Evolutionary conservation across 2,329 filamentous ascomycete genomes (phyloP).

Genomic region (Pseudopithomyces chartarum): DNA sequence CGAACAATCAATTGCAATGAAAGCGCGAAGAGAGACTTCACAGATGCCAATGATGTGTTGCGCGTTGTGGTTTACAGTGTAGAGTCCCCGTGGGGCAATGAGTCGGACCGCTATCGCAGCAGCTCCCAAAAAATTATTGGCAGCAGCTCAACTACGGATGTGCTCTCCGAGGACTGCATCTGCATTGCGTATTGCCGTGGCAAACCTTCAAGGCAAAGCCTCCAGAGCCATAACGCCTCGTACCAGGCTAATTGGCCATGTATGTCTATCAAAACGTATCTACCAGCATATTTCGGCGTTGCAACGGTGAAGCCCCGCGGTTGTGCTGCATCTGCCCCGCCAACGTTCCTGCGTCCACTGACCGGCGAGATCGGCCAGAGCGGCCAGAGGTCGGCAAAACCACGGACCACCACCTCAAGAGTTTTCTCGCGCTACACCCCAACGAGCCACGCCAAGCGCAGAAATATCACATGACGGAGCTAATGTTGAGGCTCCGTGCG

Average conservation of each 20-base stretch:
- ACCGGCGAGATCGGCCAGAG: slow-evolving; percentile 3
- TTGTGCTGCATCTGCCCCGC: slow-evolving; percentile 5
- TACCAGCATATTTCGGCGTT: not conserved
- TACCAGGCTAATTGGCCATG: not conserved
- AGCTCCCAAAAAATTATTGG: slow-evolving; percentile 6
- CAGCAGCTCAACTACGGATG: not conserved
- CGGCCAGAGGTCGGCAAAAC: slow-evolving; percentile 1
- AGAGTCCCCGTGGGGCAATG: slow-evolving; percentile 27
- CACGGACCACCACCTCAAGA: not conserved
- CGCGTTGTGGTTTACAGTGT: slow-evolving; percentile 5
- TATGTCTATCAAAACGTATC: not conserved
- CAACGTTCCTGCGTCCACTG: not conserved
- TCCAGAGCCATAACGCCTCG: not conserved
- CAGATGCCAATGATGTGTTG: slow-evolving; percentile 6
- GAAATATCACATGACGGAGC: not conserved
- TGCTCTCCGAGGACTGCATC: not conserved
- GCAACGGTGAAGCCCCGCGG: slow-evolving; percentile 3
- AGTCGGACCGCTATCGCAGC: slow-evolving; percentile 8
- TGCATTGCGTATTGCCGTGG: too few species aligned
- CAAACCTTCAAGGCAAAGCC: not conserved
- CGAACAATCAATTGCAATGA: slow-evolving; percentile 9
- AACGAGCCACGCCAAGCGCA: not conserved
- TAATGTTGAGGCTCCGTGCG: slow-evolving; percentile 3
- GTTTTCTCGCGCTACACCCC: not conserved
- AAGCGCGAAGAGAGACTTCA: not conserved